Conservation (phyloP, 192 early-diverging fungal genomes). For the Entomortierella lignicola region DNA sequence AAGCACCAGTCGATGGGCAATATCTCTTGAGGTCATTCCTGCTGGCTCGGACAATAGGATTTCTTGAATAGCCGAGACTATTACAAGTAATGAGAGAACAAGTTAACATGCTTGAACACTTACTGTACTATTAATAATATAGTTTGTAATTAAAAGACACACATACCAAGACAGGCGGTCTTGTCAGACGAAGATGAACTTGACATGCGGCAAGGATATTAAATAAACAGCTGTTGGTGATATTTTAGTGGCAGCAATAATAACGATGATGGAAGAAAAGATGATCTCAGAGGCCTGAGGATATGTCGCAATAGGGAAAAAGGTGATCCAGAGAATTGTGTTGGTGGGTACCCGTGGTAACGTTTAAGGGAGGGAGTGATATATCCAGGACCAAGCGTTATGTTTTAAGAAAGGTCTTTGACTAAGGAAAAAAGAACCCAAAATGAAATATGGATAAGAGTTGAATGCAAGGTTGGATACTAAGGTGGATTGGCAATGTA, state of each 20-base stretch:
- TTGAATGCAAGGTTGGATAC: background rate
- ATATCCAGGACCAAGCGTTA: background rate
- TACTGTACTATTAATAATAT: too few species aligned
- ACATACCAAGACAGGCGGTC: conserved; percentile 51
- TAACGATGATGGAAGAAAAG: background rate
- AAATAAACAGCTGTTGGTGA: background rate
- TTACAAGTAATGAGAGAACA: too few species aligned
- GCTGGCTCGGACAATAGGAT: conserved; percentile 32
- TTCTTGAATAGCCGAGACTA: conserved; percentile 48
- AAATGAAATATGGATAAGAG: background rate
- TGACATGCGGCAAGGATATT: conserved; percentile 42
- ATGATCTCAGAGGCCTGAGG: background rate
- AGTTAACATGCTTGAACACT: too few species aligned
- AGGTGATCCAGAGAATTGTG: background rate
- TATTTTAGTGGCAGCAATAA: too few species aligned
- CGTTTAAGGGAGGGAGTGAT: background rate
- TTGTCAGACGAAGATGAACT: conserved; percentile 47
- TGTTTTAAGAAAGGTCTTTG: background rate
- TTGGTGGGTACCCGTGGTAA: too few species aligned
- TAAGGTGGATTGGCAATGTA: conserved; percentile 3
- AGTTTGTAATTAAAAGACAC: background rate
- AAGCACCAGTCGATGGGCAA: conserved; percentile 39
- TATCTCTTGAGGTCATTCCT: conserved; percentile 46
- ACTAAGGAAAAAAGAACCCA: background rate
- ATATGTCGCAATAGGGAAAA: background rate